Percentiles rank a stretch among this genome's conserved stretches.
These are phyloP conservation scores for Trapa bicornis DNA, from an alignment of 345 rosid genomes.

Conservation along the genomic window DNA sequence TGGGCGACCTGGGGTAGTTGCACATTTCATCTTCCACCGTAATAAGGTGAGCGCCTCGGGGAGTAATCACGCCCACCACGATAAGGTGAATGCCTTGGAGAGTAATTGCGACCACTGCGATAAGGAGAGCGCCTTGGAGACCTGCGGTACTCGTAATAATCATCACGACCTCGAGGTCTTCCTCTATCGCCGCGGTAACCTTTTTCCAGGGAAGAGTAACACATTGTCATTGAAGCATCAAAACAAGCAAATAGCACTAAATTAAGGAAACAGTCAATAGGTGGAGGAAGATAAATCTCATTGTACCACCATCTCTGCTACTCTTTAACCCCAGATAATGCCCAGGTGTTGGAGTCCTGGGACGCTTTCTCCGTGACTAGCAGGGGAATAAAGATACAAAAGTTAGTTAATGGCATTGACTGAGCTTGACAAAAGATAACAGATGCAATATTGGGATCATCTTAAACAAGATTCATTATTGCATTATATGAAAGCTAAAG, in stretches of 20 bases:
- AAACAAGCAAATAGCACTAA: neutral
- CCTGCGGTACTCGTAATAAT: constrained; percentile 33
- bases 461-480: too few species aligned
- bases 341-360: constrained; percentile 97
- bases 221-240: neutral
- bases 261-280: neutral
- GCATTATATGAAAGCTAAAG: too few species aligned
- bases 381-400: constrained; percentile 12
- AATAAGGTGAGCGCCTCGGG: constrained; percentile 48
- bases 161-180: constrained; percentile 53
- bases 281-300: neutral
- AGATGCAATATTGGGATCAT: neutral
- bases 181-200: constrained; percentile 54
- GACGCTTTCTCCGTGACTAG: constrained; percentile 95
- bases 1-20: constrained; percentile 44
- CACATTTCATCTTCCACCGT: constrained; percentile 61
- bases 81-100: constrained; percentile 66
- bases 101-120: constrained; percentile 32
- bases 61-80: constrained; percentile 57
- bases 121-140: constrained; percentile 38
- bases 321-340: constrained; percentile 96
- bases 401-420: neutral
- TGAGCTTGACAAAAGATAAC: neutral
- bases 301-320: constrained; percentile 59
- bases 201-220: neutral